A percentile compares a stretch with the other conserved stretches of the same genome.
These are phyloP conservation scores for Epichloe typhina DNA, from an alignment of 2,329 filamentous ascomycete species.

Conservation along the genomic window DNA sequence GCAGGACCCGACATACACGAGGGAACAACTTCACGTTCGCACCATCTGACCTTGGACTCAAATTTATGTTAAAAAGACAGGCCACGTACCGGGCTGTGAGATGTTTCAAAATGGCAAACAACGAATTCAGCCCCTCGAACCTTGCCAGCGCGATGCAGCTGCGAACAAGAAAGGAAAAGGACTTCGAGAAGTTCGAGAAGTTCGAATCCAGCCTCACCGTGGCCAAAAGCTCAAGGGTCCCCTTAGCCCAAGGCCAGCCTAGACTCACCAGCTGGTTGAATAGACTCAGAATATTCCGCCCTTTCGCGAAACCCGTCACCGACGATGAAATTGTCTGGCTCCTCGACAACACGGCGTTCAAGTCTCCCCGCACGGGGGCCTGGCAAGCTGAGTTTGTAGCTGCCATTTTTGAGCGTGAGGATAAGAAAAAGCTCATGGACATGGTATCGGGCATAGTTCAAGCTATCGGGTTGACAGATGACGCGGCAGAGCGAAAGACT, in stretches of 20 bases:
- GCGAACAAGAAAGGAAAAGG: constrained; percentile 32
- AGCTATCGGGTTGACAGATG: constrained; percentile 50
- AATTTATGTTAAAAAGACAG: background rate
- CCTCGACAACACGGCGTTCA: constrained; percentile 78
- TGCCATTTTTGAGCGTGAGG: constrained; percentile 64
- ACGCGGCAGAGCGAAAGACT: constrained; percentile 42
- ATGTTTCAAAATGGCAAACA: constrained; percentile 13
- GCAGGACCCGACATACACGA: background rate
- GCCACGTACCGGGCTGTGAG: background rate
- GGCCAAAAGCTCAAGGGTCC: constrained; percentile 17
- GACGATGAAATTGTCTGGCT: constrained; percentile 70
- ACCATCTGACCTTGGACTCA: background rate
- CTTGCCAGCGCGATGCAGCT: constrained; percentile 33
- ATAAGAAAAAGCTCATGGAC: constrained; percentile 52
- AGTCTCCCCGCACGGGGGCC: constrained; percentile 28
- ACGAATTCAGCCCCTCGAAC: constrained; percentile 13
- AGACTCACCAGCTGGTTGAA: constrained; percentile 36
- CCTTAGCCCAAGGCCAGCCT: constrained; percentile 1
- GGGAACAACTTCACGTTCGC: background rate
- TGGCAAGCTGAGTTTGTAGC: constrained; percentile 80
- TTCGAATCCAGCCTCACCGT: constrained; percentile 34
- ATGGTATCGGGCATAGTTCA: constrained; percentile 59
- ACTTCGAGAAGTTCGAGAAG: constrained; percentile 39
- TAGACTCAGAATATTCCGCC: constrained; percentile 37
- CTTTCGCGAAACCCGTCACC: constrained; percentile 39